Evolutionary conservation across 768 basidiomycete species (phyloP), one percentile per base, ranked within the genome.

Genomic region (Filobasidium wieringae): DNA sequence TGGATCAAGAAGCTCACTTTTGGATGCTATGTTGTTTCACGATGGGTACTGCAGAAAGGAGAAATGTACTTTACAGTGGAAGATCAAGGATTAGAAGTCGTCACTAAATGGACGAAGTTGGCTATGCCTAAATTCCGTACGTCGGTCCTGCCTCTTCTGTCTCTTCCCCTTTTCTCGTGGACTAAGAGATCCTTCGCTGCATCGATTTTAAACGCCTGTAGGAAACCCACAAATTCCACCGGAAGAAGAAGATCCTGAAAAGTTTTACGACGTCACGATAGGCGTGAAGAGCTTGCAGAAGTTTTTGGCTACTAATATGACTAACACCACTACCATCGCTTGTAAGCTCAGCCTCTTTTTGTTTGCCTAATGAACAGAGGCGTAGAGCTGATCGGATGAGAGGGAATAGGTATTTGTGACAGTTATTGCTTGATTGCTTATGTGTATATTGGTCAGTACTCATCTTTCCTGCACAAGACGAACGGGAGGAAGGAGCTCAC

Each of bases 371-470:
- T n/a, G n/a, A n/a, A n/a, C n/a, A n/a, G n/a, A n/a, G n/a, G 19
- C n/a, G 11, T 37, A n/a, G 11, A 7, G 56, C 33, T 50, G 36
- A 50, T 32, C 8, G 17, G 36, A 17, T 50, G 5, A 7, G 14
- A 36, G 27, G 12, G 4, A 0, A 34, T 47, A 73, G 72, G 72
- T 59, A 65, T 73, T 36, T 73, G 70, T 43, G 64, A 69, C 56
- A 59, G 64, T 24, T 69, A 70, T 51, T 72, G 72, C 53, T 32
- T 73, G 51, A 73, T 73, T 22, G 70, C 69, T 6, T 73, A 73
- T 55, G 67, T 73, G 8, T 73, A 73, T 43, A 73, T 73, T 40
- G 72, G 72, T 71, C 19, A 56, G 71, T 61, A 19, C 12, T 14
- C 11, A 17, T 47, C 11, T 47, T 8, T 26, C 3, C n/a, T 40